Conservation (phyloP, 805 yeast species). For the Candida schatavii region DNA sequence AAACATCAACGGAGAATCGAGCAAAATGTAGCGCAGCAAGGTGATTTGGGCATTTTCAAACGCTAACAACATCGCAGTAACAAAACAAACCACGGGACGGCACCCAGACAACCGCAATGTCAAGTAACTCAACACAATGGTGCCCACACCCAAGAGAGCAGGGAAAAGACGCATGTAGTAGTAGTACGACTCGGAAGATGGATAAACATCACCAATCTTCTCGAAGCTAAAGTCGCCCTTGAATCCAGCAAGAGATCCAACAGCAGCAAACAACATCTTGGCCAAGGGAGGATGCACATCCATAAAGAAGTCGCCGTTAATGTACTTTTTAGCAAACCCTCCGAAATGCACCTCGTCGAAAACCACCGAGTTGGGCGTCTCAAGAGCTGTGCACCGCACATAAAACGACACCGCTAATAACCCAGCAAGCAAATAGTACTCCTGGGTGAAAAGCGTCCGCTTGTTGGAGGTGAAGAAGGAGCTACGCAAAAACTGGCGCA, state of each 20-base stretch:
- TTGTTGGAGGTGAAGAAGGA: slow-evolving; percentile 12
- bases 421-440: slow-evolving; percentile 26
- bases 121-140: slow-evolving; percentile 61
- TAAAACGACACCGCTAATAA: slow-evolving; percentile 49
- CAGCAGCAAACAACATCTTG: slow-evolving; percentile 71
- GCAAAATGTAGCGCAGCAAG: slow-evolving; percentile 68
- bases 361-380: slow-evolving; percentile 76
- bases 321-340: slow-evolving; percentile 87
- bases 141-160: slow-evolving; percentile 64
- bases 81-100: slow-evolving; percentile 57
- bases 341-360: slow-evolving; percentile 96
- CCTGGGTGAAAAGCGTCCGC: slow-evolving; percentile 12
- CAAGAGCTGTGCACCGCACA: slow-evolving; percentile 61
- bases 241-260: slow-evolving; percentile 66
- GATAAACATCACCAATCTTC: slow-evolving; percentile 62
- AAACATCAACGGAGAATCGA: slow-evolving; percentile 74
- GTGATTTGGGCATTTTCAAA: slow-evolving; percentile 70
- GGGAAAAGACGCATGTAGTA: slow-evolving; percentile 68
- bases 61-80: slow-evolving; percentile 54
- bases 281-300: slow-evolving; percentile 82
- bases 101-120: slow-evolving; percentile 74
- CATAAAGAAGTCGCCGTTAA: slow-evolving; percentile 61
- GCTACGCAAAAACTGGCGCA: neutral
- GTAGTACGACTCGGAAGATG: slow-evolving; percentile 48
- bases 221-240: slow-evolving; percentile 67